Evolutionary conservation across 192 early-diverging fungal genomes (phyloP), one percentile per base, ranked within the genome.

Genomic region (Diversispora epigaea): DNA sequence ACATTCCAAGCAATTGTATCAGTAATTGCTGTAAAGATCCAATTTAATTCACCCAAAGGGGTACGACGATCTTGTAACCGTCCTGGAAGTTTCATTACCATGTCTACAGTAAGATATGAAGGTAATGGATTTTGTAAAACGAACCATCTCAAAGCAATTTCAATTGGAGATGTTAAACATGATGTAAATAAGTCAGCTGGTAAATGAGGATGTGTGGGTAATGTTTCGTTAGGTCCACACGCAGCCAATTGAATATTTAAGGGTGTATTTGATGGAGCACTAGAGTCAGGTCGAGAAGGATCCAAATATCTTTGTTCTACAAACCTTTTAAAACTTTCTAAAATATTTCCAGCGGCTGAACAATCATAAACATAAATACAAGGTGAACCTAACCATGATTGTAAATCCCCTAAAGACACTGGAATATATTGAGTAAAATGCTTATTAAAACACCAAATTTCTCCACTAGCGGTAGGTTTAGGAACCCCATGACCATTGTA

Each of bases 401-500:
- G 94, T 61, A 99, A 83, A 77, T 97, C 95, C 78, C 93, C 87
- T 9, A 96, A 82, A 44, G 91, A 93, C 17, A 97, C 91, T 6
- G 97, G 97, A 71, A 99, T 95, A 84, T 99, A 99, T 86, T 99
- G 97, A 45, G 96, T 97, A 86, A 95, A 98, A 70, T 91, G 90
- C 77, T 93, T 93, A 86, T 99, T 98, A 77, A 99, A 99, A 47
- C 96, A 96, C 97, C 97, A 99, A 56, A 98, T 93, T 77, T 99
- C 97, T 64, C 97, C 97, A 73, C 92, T 93, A 14, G 85, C 79
- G 12, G 96, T 97, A 14, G 97, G 96, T 72, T 92, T 92, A 6
- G 97, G 97, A 17, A 99, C 97, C 58, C 97, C 97, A 69, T 98
- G 97, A 17, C 97, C 97, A 72, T 99, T 99, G 86, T 98, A 99